phyloP scores from a whole-genome alignment of 768 basidiomycete species.

The Podaxis sp. region DNA sequence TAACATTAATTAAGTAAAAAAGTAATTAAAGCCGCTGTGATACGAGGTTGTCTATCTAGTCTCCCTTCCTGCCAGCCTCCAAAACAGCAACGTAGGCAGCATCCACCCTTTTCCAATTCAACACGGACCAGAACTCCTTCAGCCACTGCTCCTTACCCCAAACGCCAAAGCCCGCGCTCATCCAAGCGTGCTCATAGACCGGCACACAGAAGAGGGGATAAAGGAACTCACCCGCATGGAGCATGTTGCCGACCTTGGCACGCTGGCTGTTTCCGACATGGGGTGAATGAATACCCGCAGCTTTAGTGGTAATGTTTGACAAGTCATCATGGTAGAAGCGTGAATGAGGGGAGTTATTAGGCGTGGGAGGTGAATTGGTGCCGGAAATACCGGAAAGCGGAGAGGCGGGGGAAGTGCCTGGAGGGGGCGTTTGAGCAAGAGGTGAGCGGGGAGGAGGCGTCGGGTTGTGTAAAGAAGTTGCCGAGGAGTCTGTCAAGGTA shows the following conservation, averaged over 20 bases:
- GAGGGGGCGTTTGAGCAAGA: conserved; percentile 20
- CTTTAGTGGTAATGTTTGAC: conserved; percentile 6
- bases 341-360: conserved; percentile 19
- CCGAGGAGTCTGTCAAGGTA: conserved; percentile 15
- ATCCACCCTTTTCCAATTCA: conserved; percentile 72
- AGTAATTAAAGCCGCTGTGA: conserved; percentile 3
- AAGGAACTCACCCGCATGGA: conserved; percentile 48
- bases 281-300: background rate
- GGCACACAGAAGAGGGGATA: conserved; percentile 76
- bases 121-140: conserved; percentile 75
- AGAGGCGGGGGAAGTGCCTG: conserved; percentile 31
- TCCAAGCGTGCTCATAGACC: conserved; percentile 84
- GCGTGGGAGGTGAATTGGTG: conserved; percentile 21
- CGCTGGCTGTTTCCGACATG: conserved; percentile 13
- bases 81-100: conserved; percentile 22
- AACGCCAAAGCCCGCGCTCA: conserved; percentile 78
- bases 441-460: conserved; percentile 18
- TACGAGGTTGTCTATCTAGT: background rate
- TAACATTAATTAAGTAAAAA: background rate
- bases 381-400: conserved; percentile 39
- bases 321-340: conserved; percentile 21
- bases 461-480: background rate
- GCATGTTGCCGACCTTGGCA: conserved; percentile 18
- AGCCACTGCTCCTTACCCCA: conserved; percentile 91
- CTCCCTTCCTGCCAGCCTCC: background rate